Evolutionary conservation across 805 yeast species (phyloP).

Genomic region (Torulaspora delbrueckii): DNA sequence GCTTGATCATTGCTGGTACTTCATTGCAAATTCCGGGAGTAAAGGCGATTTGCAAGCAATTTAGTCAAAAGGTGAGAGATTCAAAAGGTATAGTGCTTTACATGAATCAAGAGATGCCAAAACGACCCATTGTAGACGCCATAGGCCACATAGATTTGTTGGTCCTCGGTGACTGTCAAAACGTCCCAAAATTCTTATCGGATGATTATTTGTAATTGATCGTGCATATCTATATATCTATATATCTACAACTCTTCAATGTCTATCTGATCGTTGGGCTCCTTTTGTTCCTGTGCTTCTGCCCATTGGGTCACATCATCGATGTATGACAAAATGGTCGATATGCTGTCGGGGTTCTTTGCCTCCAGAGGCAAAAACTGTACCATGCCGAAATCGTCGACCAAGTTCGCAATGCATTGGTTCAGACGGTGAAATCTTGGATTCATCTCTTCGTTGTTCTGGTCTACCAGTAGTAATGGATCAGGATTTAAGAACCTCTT

Average conservation of each 20-base stretch:
- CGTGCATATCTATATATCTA: neutral
- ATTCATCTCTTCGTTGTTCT: conserved; percentile 46
- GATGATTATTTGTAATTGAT: neutral
- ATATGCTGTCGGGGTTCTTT: conserved; percentile 67
- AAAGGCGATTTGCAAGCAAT: conserved; percentile 52
- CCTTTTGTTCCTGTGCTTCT: conserved; percentile 94
- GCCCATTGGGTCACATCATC: conserved; percentile 99
- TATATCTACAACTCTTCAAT: conserved; percentile 49
- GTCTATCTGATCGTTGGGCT: conserved; percentile 74
- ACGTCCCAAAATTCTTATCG: conserved; percentile 36
- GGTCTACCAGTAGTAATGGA: conserved; percentile 61
- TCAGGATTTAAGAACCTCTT: conserved; percentile 89
- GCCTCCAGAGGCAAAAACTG: conserved; percentile 89
- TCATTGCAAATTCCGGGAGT: conserved; percentile 78
- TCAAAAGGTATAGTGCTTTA: conserved; percentile 57
- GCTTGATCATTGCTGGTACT: conserved; percentile 78
- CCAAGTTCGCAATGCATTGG: conserved; percentile 77
- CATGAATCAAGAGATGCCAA: conserved; percentile 55
- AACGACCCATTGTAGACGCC: conserved; percentile 44
- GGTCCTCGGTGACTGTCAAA: conserved; percentile 63
- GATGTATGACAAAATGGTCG: conserved; percentile 80
- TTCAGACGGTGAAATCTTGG: conserved; percentile 69
- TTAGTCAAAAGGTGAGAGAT: conserved; percentile 53
- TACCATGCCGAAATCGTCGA: conserved; percentile 98
- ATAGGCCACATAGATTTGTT: conserved; percentile 53